Conservation (phyloP, 116 monocot species). For the Iris pallida region DNA sequence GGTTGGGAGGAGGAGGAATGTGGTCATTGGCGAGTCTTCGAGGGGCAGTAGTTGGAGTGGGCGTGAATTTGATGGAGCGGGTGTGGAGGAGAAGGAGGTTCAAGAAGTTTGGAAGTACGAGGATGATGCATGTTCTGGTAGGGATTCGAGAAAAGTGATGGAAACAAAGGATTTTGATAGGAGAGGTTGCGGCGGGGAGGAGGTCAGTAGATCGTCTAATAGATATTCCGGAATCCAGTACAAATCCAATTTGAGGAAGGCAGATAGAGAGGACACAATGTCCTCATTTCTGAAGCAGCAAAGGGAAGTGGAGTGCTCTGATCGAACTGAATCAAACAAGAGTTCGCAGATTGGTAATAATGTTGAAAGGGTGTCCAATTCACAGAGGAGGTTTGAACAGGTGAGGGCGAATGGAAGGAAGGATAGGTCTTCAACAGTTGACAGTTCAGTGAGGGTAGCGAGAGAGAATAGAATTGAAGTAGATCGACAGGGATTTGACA, state of each 20-base stretch:
- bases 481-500: slow-evolving; percentile 23
- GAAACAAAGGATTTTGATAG: background rate
- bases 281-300: slow-evolving; percentile 10
- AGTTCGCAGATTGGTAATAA: slow-evolving; percentile 13
- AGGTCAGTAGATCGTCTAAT: background rate
- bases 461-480: slow-evolving; percentile 25
- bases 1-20: background rate
- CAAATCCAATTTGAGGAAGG: slow-evolving; percentile 19
- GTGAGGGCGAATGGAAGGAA: slow-evolving; percentile 14
- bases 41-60: background rate
- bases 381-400: slow-evolving; percentile 14
- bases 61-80: slow-evolving; percentile 3
- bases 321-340: slow-evolving; percentile 12
- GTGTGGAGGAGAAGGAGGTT: slow-evolving; percentile 18
- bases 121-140: slow-evolving; percentile 12
- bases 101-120: slow-evolving; percentile 16
- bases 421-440: slow-evolving; percentile 25
- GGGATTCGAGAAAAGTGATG: slow-evolving; percentile 10
- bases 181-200: slow-evolving; percentile 3
- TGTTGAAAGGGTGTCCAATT: slow-evolving; percentile 15
- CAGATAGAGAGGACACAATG: slow-evolving; percentile 6
- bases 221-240: slow-evolving; percentile 16
- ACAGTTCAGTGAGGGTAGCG: slow-evolving; percentile 18
- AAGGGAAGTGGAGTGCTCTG: slow-evolving; percentile 12
- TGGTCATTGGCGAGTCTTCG: background rate